Evolutionary conservation across 164 flowering plant species (phyloP).

Genomic region (Vitis rotundifolia): DNA sequence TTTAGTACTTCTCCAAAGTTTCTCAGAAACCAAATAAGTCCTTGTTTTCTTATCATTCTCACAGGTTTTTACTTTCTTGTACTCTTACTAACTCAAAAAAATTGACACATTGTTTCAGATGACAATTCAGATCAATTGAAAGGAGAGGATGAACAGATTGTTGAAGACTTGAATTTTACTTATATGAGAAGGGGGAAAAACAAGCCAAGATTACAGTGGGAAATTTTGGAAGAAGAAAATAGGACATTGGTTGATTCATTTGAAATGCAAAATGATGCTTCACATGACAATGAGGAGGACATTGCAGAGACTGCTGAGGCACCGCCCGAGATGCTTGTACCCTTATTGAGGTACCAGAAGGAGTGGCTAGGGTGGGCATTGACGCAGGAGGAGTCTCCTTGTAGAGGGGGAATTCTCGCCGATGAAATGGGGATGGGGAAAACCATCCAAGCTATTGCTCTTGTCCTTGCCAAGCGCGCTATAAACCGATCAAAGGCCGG

Average conservation of each 20-base stretch:
- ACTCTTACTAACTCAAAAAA: too few species aligned
- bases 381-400: constrained; percentile 1
- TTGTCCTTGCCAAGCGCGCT: not conserved
- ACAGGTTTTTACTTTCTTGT: too few species aligned
- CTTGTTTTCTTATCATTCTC: too few species aligned
- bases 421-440: constrained; percentile 5
- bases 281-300: not conserved
- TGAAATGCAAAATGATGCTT: not conserved
- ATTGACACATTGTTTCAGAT: too few species aligned
- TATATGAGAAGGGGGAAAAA: too few species aligned
- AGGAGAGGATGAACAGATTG: too few species aligned
- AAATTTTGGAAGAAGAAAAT: not conserved
- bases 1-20: too few species aligned
- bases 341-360: constrained; percentile 5
- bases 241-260: not conserved
- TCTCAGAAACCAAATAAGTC: too few species aligned
- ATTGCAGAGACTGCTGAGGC: not conserved
- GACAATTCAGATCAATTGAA: too few species aligned
- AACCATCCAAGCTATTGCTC: not conserved
- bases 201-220: not conserved
- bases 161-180: too few species aligned
- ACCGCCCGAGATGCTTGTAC: not conserved
- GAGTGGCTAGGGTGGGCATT: constrained; percentile 5
- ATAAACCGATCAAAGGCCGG: not conserved
- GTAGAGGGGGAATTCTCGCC: constrained; percentile 4